Evolutionary conservation across 2,329 filamentous ascomycete genomes (phyloP).

Genomic region (Penicillium sp.): DNA sequence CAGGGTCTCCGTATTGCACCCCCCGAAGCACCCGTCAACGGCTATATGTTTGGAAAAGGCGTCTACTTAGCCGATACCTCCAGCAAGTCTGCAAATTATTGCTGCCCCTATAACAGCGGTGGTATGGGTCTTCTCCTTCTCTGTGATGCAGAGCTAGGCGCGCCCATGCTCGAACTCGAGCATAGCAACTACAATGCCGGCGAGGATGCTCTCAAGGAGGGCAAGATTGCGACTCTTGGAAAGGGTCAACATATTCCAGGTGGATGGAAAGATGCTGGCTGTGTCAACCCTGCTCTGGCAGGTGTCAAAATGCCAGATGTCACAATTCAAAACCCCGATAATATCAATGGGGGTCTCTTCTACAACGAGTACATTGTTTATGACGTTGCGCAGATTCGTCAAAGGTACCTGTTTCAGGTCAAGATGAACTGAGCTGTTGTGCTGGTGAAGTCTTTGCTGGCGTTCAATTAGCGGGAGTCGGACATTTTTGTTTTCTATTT

Average conservation of each 20-base stretch:
- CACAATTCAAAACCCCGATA: background rate
- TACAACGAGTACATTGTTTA: constrained; percentile 55
- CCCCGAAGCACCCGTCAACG: constrained; percentile 70
- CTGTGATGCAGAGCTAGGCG: constrained; percentile 80
- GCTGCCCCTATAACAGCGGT: constrained; percentile 62
- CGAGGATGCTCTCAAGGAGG: constrained; percentile 60
- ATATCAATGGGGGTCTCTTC: constrained; percentile 8
- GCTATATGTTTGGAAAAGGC: constrained; percentile 90
- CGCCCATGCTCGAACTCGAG: constrained; percentile 68
- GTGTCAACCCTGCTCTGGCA: constrained; percentile 64
- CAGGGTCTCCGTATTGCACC: constrained; percentile 90
- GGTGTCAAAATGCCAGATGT: constrained; percentile 65
- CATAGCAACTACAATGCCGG: constrained; percentile 64
- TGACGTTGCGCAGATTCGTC: constrained; percentile 50
- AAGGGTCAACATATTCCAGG: constrained; percentile 65
- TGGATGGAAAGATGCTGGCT: constrained; percentile 74
- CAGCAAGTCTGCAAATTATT: constrained; percentile 81
- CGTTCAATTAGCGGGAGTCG: background rate
- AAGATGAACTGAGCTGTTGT: constrained; percentile 32
- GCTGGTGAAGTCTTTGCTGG: background rate
- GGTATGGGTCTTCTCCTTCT: constrained; percentile 74
- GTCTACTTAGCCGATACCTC: constrained; percentile 87
- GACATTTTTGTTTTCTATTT: background rate
- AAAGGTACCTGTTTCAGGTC: constrained; percentile 48
- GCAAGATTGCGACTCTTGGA: constrained; percentile 70